These are phyloP conservation scores for Solanum sparsipilum DNA, from an alignment of 257 asterid species.

Conservation along the genomic window DNA sequence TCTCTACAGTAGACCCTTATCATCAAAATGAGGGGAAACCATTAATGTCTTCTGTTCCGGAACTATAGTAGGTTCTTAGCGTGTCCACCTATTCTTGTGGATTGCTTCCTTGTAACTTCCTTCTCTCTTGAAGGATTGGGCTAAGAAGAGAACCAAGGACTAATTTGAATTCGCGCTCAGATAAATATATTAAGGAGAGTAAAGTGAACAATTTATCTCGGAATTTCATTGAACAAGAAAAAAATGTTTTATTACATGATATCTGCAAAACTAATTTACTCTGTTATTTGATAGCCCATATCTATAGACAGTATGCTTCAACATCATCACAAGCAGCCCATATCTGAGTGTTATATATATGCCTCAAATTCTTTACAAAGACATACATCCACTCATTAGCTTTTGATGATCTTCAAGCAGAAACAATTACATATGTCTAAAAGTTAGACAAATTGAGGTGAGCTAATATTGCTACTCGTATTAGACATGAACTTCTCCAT, in stretches of 20 bases:
- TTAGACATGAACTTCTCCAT: not conserved
- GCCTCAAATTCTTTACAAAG: not conserved
- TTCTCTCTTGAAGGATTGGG: not conserved
- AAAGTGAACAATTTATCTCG: not conserved
- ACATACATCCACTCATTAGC: not conserved
- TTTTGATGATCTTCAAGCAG: not conserved
- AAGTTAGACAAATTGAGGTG: not conserved
- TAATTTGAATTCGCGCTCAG: not conserved
- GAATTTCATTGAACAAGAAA: not conserved
- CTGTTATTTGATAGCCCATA: not conserved
- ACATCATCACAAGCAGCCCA: not conserved
- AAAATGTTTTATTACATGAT: not conserved
- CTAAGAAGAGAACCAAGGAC: not conserved
- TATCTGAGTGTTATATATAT: not conserved
- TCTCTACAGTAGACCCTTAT: not conserved
- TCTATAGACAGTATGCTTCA: not conserved
- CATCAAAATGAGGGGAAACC: not conserved
- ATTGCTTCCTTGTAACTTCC: not conserved
- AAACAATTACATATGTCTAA: not conserved
- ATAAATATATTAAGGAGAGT: too few relatives aligned
- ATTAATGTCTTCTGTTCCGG: not conserved
- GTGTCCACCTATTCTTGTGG: not conserved
- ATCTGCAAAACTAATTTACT: not conserved
- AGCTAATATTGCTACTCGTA: not conserved
- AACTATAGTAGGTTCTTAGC: not conserved